Evolutionary conservation across 106 monocot genomes (phyloP).

Genomic region (Dactylorhiza incarnata): DNA sequence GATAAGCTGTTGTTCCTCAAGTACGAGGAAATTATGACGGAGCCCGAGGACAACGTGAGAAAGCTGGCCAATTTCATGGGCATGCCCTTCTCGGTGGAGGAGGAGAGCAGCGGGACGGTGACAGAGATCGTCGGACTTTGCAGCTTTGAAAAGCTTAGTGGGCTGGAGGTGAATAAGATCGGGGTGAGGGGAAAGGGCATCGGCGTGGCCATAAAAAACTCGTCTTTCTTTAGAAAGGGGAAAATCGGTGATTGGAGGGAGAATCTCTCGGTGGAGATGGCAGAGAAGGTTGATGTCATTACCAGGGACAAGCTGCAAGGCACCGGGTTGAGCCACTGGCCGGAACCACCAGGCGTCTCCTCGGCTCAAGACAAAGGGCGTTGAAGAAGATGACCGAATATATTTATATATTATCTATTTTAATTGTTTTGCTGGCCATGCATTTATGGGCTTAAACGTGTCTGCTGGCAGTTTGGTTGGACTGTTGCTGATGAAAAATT

Average conservation of each 20-base stretch:
- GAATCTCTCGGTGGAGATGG: conserved; percentile 22
- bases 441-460: too few species aligned
- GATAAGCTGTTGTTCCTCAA: conserved; percentile 17
- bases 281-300: conserved; percentile 13
- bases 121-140: conserved; percentile 17
- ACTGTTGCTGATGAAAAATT: too few species aligned
- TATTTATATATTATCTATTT: too few species aligned
- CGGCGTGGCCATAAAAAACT: neutral
- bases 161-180: neutral
- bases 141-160: conserved; percentile 18
- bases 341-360: too few species aligned
- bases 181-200: neutral
- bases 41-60: conserved; percentile 1
- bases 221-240: conserved; percentile 16
- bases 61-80: conserved; percentile 30
- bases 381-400: too few species aligned
- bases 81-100: conserved; percentile 12
- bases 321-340: conserved; percentile 12
- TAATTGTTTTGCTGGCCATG: too few species aligned
- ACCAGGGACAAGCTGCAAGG: conserved; percentile 9
- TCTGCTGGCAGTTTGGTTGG: too few species aligned
- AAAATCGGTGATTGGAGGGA: conserved; percentile 32
- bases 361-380: too few species aligned
- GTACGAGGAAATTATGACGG: conserved; percentile 22
- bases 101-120: conserved; percentile 16